phyloP scores from a whole-genome alignment of 768 basidiomycete species.

The Boletus rubroflammeus region DNA sequence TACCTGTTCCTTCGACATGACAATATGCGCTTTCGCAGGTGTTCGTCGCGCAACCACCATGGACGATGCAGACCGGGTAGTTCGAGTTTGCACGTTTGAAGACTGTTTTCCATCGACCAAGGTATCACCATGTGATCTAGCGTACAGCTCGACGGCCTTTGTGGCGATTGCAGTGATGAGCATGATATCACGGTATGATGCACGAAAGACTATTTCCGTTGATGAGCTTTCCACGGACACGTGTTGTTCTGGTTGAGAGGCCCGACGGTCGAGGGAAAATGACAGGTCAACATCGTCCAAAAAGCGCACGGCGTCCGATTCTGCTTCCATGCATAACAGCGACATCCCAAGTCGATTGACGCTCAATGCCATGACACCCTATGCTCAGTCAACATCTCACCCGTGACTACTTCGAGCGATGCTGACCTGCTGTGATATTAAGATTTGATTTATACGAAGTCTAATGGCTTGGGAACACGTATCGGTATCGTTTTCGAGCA shows the following conservation, averaged over 20 bases:
- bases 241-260: conserved; percentile 64
- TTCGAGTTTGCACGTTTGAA: conserved; percentile 5
- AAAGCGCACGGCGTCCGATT: conserved; percentile 82
- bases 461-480: conserved; percentile 81
- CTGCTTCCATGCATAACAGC: conserved; percentile 79
- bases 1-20: conserved; percentile 84
- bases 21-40: conserved; percentile 39
- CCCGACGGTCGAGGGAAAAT: conserved; percentile 81
- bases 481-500: conserved; percentile 82
- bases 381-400: conserved; percentile 6
- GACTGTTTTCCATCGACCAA: conserved; percentile 2
- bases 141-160: conserved; percentile 80
- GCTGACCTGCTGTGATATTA: conserved; percentile 87
- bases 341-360: conserved; percentile 90
- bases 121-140: conserved; percentile 34
- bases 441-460: conserved; percentile 75
- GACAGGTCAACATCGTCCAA: conserved; percentile 90
- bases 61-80: conserved; percentile 3
- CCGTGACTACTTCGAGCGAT: neutral
- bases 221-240: conserved; percentile 79
- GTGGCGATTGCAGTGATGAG: conserved; percentile 85
- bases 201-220: conserved; percentile 85
- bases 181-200: conserved; percentile 92
- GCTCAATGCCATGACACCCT: conserved; percentile 81
- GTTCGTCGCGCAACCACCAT: conserved; percentile 9